phyloP scores from a whole-genome alignment of 805 yeast species.

The Metschnikowia gelsemii region DNA sequence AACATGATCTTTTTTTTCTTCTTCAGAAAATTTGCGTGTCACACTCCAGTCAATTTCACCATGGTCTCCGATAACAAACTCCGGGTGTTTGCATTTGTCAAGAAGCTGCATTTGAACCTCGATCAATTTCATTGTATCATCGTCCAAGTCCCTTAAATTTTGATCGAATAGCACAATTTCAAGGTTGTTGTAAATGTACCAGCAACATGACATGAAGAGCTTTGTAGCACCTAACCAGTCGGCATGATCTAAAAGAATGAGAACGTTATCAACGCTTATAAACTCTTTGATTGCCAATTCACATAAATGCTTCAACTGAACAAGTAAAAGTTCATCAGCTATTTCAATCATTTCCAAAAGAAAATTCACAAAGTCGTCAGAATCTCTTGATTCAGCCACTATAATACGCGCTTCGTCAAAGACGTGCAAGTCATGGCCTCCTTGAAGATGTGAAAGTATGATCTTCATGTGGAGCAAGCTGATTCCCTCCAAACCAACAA shows the following conservation, averaged over 20 bases:
- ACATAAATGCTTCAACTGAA: slow-evolving; percentile 57
- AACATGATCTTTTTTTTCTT: background rate
- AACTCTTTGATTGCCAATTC: slow-evolving; percentile 60
- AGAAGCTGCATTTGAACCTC: slow-evolving; percentile 31
- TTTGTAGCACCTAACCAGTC: slow-evolving; percentile 50
- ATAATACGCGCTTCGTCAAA: slow-evolving; percentile 28
- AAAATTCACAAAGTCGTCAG: slow-evolving; percentile 49
- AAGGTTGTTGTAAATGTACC: slow-evolving; percentile 67
- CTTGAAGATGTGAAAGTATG: slow-evolving; percentile 57
- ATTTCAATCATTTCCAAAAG: slow-evolving; percentile 59
- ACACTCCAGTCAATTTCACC: slow-evolving; percentile 20
- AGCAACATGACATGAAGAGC: slow-evolving; percentile 58
- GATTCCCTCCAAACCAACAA: slow-evolving; percentile 46
- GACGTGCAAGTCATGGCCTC: slow-evolving; percentile 43
- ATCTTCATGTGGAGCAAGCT: slow-evolving; percentile 43
- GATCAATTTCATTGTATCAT: slow-evolving; percentile 25
- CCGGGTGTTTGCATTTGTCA: slow-evolving; percentile 27
- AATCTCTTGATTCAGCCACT: slow-evolving; percentile 9
- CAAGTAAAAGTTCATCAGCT: slow-evolving; percentile 62
- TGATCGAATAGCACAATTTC: slow-evolving; percentile 57
- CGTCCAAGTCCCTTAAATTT: slow-evolving; percentile 28
- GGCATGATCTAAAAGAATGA: slow-evolving; percentile 55
- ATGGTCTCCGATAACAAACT: slow-evolving; percentile 20
- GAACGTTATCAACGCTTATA: slow-evolving; percentile 59
- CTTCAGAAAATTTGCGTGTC: background rate